Evolutionary conservation across 2,329 filamentous ascomycete genomes (phyloP).

Genomic region (Penicillium griseofulvum): DNA sequence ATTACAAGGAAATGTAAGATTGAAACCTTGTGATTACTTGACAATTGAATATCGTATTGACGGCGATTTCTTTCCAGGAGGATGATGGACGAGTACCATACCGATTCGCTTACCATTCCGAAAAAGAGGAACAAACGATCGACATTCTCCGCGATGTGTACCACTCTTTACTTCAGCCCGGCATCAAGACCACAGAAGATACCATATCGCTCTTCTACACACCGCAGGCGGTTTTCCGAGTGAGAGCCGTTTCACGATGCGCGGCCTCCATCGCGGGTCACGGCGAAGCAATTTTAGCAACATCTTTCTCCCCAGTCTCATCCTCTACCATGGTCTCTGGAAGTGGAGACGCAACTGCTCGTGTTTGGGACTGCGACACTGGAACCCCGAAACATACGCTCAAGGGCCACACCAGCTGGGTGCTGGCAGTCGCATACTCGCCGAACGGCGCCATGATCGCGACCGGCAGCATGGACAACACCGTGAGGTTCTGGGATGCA

Average conservation of each 20-base stretch:
- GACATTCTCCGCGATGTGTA: conserved; percentile 51
- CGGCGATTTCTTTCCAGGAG: conserved; percentile 42
- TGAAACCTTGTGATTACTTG: too few relatives aligned
- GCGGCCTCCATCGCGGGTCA: conserved; percentile 86
- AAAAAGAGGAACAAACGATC: conserved; percentile 38
- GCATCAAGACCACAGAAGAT: conserved; percentile 58
- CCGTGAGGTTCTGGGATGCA: conserved; percentile 85
- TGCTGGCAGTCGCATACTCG: conserved; percentile 81
- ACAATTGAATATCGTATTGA: conserved; percentile 10
- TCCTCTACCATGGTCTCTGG: conserved; percentile 81
- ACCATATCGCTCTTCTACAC: conserved; percentile 62
- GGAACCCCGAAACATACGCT: conserved; percentile 84
- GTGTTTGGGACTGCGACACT: conserved; percentile 93
- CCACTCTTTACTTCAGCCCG: conserved; percentile 51
- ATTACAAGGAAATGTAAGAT: conserved; percentile 68
- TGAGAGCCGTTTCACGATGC: conserved; percentile 87
- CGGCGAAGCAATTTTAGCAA: conserved; percentile 82
- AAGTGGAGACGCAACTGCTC: conserved; percentile 83
- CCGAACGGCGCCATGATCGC: conserved; percentile 78
- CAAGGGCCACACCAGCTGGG: conserved; percentile 86
- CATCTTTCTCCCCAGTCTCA: conserved; percentile 77
- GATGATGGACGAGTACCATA: conserved; percentile 63
- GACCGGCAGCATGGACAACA: conserved; percentile 90
- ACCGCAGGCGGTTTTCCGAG: conserved; percentile 90
- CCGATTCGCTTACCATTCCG: conserved; percentile 59